phyloP scores from a whole-genome alignment of 1,284 basidiomycete species.

The Fomitopsis palustris region DNA sequence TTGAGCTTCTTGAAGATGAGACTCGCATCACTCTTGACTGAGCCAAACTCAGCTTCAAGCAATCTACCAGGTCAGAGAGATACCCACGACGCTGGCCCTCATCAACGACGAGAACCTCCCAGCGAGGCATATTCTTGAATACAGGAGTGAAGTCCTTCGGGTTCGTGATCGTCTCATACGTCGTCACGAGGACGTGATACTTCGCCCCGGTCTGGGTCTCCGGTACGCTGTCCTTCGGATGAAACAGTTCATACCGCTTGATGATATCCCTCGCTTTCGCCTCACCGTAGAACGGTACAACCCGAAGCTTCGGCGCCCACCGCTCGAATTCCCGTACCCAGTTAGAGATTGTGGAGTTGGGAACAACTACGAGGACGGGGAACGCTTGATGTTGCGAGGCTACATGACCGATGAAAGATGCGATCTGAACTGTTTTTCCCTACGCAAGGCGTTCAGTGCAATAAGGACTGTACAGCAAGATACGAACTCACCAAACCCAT shows the following conservation, averaged over 20 bases:
- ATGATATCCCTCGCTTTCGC: conserved; percentile 78
- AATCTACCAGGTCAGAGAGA: neutral
- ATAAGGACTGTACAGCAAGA: neutral
- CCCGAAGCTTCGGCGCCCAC: conserved; percentile 83
- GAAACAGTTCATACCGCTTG: conserved; percentile 79
- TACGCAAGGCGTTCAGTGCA: conserved; percentile 28
- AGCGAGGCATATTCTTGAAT: conserved; percentile 80
- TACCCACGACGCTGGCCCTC: conserved; percentile 87
- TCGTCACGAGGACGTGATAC: conserved; percentile 85
- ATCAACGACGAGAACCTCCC: conserved; percentile 91
- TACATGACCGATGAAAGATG: conserved; percentile 83
- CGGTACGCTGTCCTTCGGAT: conserved; percentile 30
- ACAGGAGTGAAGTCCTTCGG: conserved; percentile 65
- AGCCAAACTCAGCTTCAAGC: neutral
- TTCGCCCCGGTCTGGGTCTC: conserved; percentile 51
- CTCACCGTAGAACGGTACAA: conserved; percentile 83
- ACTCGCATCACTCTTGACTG: conserved; percentile 80
- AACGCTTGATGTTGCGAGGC: conserved; percentile 55
- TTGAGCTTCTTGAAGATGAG: conserved; percentile 83
- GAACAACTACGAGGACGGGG: conserved; percentile 89
- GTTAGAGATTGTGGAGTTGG: conserved; percentile 91
- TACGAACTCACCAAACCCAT: conserved; percentile 80
- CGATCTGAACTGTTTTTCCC: conserved; percentile 94
- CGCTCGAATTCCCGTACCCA: conserved; percentile 87
- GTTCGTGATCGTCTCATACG: conserved; percentile 78